phyloP scores from a whole-genome alignment of 1,284 basidiomycete species.

The Ganoderma lucidum region DNA sequence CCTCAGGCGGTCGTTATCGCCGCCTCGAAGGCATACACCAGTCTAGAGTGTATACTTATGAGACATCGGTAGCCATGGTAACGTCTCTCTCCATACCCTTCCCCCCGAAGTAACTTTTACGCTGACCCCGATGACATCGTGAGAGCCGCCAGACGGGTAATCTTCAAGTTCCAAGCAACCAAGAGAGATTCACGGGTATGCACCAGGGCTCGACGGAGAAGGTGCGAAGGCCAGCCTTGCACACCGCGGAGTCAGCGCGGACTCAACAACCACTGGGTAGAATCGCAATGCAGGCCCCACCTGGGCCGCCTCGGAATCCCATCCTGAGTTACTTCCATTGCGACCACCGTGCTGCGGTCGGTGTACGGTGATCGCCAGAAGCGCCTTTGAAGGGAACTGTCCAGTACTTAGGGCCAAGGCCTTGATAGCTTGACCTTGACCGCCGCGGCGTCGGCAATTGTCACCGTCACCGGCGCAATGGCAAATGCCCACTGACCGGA shows the following conservation, averaged over 20 bases:
- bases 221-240: not conserved
- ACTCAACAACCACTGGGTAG: not conserved
- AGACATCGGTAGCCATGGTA: conserved; percentile 1
- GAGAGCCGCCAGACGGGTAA: not conserved
- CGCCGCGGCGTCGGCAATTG: no score
- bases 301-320: no score
- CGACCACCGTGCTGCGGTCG: not conserved
- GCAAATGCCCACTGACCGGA: not conserved
- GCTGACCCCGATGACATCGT: not conserved
- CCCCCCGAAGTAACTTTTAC: not conserved
- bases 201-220: not conserved
- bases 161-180: not conserved
- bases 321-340: not conserved
- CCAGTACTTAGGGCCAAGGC: not conserved
- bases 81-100: not conserved
- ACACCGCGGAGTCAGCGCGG: not conserved
- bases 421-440: not conserved
- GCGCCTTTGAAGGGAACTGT: not conserved
- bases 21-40: not conserved
- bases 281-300: not conserved
- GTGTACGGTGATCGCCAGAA: not conserved
- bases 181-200: not conserved
- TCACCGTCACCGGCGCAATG: no score
- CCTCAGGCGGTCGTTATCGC: not conserved
- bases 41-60: not conserved